Evolutionary conservation across 805 yeast genomes (phyloP).

Genomic region (Pichia deserticola): DNA sequence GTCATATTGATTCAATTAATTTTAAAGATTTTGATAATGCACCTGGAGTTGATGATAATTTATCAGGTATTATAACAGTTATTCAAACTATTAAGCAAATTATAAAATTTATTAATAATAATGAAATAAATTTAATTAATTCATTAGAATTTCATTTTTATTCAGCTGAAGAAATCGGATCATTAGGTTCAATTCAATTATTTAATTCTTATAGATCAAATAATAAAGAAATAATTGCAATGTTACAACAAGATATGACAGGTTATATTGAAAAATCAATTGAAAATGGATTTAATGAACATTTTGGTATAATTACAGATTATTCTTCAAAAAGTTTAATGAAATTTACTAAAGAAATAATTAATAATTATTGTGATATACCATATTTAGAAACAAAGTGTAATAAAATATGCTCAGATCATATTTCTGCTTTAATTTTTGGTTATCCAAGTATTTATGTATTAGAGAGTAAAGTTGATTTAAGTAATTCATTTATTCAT

Average conservation of each 20-base stretch:
- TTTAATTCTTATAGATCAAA: conserved; percentile 45
- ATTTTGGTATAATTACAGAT: conserved; percentile 77
- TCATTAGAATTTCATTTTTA: conserved; percentile 90
- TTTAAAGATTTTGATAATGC: conserved; percentile 57
- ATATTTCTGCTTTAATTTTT: conserved; percentile 71
- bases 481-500: conserved; percentile 67
- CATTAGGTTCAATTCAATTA: conserved; percentile 78
- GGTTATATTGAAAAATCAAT: conserved; percentile 56
- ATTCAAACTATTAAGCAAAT: conserved; percentile 69
- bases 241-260: conserved; percentile 95
- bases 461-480: conserved; percentile 64
- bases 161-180: conserved; percentile 91
- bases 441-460: conserved; percentile 85
- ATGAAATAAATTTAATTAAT: conserved; percentile 32
- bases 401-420: conserved; percentile 93
- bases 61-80: conserved; percentile 76
- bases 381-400: conserved; percentile 70
- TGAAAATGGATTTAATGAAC: conserved; percentile 47
- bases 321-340: conserved; percentile 50
- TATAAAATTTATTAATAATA: conserved; percentile 22
- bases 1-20: conserved; percentile 84
- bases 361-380: conserved; percentile 56
- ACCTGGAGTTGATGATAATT: conserved; percentile 96
- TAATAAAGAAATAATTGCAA: conserved; percentile 56
- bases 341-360: conserved; percentile 52